Evolutionary conservation across 2,329 filamentous ascomycete genomes (phyloP).

Genomic region (Scedosporium dehoogii): DNA sequence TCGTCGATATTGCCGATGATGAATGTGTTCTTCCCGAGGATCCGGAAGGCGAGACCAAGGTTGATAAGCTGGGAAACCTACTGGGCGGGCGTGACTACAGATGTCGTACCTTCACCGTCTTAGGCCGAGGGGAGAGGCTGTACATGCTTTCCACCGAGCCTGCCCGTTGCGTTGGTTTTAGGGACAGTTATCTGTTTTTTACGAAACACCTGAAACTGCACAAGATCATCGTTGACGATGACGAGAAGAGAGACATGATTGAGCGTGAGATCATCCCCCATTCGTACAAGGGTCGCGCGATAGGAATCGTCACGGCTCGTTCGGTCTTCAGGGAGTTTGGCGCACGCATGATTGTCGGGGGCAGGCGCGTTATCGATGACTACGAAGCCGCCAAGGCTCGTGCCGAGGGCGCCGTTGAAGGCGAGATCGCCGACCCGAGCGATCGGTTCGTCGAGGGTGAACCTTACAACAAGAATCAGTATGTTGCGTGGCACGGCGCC

Average conservation of each 20-base stretch:
- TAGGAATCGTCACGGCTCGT: slow-evolving; percentile 90
- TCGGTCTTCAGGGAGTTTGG: slow-evolving; percentile 97
- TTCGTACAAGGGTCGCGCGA: slow-evolving; percentile 95
- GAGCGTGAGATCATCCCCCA: slow-evolving; percentile 92
- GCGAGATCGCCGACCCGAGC: slow-evolving; percentile 82
- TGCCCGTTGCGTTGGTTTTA: slow-evolving; percentile 90
- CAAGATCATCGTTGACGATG: slow-evolving; percentile 96
- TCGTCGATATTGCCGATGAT: slow-evolving; percentile 82
- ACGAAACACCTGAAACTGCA: slow-evolving; percentile 93
- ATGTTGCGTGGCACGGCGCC: slow-evolving; percentile 96
- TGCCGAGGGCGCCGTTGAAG: slow-evolving; percentile 71
- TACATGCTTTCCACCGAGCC: slow-evolving; percentile 99
- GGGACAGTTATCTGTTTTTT: slow-evolving; percentile 98
- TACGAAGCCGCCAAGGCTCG: slow-evolving; percentile 71
- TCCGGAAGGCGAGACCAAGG: slow-evolving; percentile 80
- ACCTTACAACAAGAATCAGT: slow-evolving; percentile 97
- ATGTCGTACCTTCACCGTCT: slow-evolving; percentile 88
- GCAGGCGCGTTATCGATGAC: slow-evolving; percentile 77
- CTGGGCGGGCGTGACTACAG: slow-evolving; percentile 82
- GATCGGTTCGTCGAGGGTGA: slow-evolving; percentile 70
- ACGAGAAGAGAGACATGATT: slow-evolving; percentile 96
- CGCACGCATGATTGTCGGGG: slow-evolving; percentile 85
- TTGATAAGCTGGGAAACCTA: slow-evolving; percentile 79
- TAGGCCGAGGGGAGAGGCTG: slow-evolving; percentile 69
- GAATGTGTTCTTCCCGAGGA: slow-evolving; percentile 86